A percentile compares a stretch with the other conserved stretches of the same genome.
These are phyloP conservation scores for Phytophthora agathidicida DNA, from an alignment of 352 stramenopile species.

Conservation along the genomic window DNA sequence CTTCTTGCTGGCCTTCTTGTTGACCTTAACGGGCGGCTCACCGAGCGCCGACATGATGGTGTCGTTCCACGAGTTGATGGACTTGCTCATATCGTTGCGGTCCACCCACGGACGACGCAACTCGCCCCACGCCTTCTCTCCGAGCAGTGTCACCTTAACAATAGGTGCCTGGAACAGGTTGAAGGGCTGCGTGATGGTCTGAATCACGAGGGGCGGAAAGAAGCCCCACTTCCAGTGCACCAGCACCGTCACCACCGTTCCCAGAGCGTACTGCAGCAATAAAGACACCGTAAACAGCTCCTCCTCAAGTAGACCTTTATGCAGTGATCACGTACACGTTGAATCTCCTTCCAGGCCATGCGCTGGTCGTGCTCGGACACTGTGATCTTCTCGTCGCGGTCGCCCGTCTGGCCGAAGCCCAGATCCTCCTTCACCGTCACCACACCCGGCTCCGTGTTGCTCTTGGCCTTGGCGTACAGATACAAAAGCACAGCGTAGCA, in stretches of 20 bases:
- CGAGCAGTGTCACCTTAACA: conserved; percentile 67
- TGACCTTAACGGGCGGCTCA: conserved; percentile 50
- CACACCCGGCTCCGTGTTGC: conserved; percentile 77
- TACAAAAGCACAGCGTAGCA: conserved; percentile 64
- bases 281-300: conserved; percentile 2
- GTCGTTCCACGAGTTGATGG: conserved; percentile 78
- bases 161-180: conserved; percentile 73
- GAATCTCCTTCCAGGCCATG: conserved; percentile 70
- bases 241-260: conserved; percentile 67
- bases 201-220: conserved; percentile 83
- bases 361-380: conserved; percentile 84
- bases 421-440: conserved; percentile 81
- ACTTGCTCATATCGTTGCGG: conserved; percentile 68
- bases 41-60: conserved; percentile 78
- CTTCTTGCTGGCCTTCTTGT: conserved; percentile 82
- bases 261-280: conserved; percentile 58
- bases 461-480: conserved; percentile 76
- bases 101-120: conserved; percentile 77
- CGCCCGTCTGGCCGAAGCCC: conserved; percentile 75
- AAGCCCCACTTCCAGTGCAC: conserved; percentile 85
- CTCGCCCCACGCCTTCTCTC: conserved; percentile 76
- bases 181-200: conserved; percentile 80
- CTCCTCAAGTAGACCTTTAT: no score
- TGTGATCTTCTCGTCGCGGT: conserved; percentile 82
- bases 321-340: conserved; percentile 75